Conservation (phyloP, 805 yeast species). For the Clavispora santaluciae region DNA sequence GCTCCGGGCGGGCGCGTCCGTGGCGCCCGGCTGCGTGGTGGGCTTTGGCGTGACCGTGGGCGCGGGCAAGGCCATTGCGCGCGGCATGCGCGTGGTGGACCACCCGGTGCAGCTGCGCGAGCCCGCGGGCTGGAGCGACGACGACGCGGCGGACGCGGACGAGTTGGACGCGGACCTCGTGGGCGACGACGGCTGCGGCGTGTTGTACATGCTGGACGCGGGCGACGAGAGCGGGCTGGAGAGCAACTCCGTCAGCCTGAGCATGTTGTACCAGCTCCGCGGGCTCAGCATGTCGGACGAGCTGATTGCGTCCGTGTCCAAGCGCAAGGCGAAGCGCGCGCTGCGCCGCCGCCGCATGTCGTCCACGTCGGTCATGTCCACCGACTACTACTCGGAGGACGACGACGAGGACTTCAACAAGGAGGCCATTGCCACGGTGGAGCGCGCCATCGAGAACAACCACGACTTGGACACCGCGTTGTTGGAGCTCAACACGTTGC, state of each 20-base stretch:
- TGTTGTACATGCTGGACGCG: conserved; percentile 39
- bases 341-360: conserved; percentile 32
- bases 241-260: conserved; percentile 32
- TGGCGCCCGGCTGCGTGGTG: conserved; percentile 71
- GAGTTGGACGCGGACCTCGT: conserved; percentile 24
- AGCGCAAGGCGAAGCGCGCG: conserved; percentile 38
- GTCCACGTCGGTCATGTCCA: conserved; percentile 33
- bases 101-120: conserved; percentile 24
- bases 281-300: conserved; percentile 52
- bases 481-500: conserved; percentile 84
- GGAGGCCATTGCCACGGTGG: conserved; percentile 93
- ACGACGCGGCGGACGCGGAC: conserved; percentile 18
- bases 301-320: conserved; percentile 50
- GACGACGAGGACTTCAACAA: conserved; percentile 72
- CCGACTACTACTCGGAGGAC: conserved; percentile 41
- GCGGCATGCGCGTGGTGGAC: conserved; percentile 50
- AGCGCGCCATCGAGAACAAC: conserved; percentile 85
- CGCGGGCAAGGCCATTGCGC: conserved; percentile 43
- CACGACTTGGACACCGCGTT: conserved; percentile 93
- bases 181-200: conserved; percentile 51
- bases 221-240: conserved; percentile 35
- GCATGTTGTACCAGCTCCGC: conserved; percentile 44
- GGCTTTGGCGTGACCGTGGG: conserved; percentile 73
- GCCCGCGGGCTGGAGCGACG: conserved; percentile 30
- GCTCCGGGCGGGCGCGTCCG: conserved; percentile 46